A percentile compares a stretch with the other conserved stretches of the same genome.
Conservation (phyloP, 2,329 filamentous ascomycete genomes). For the Drechslerella stenobrocha region DNA sequence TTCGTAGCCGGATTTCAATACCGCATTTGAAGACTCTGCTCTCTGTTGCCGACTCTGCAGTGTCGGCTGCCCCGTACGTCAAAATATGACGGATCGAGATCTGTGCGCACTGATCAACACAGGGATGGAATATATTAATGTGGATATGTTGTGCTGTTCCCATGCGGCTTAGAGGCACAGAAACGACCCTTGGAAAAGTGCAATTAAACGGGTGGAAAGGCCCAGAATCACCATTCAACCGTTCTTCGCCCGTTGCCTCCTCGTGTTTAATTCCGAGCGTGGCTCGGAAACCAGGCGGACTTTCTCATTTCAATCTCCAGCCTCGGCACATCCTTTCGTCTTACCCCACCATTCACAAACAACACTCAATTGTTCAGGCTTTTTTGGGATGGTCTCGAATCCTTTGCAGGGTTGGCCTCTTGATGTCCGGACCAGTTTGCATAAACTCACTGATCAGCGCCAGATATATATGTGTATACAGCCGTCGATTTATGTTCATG, state of each 20-base stretch:
- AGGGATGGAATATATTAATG: conserved; percentile 1
- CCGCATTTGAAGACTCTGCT: not conserved
- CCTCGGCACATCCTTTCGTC: not conserved
- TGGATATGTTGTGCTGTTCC: conserved; percentile 5
- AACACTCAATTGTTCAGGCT: too few species aligned
- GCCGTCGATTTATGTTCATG: conserved; percentile 3
- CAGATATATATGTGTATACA: conserved; percentile 2
- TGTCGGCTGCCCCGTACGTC: not conserved
- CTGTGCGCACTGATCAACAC: conserved; percentile 8
- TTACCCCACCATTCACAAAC: not conserved
- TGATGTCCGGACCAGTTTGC: not conserved
- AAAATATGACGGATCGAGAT: conserved; percentile 1
- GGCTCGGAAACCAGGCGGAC: too few species aligned
- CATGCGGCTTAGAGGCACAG: not conserved
- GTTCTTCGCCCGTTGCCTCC: too few species aligned
- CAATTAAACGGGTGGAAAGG: not conserved
- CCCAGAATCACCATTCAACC: not conserved
- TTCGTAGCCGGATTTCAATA: too few species aligned
- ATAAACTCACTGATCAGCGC: conserved; percentile 4
- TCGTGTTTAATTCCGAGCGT: too few species aligned
- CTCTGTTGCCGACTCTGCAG: not conserved
- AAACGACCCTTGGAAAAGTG: not conserved
- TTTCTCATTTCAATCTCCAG: too few species aligned
- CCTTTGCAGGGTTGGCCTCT: not conserved
- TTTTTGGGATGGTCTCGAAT: not conserved